Conservation (phyloP, 257 asterid species). For the Sherardia arvensis region DNA sequence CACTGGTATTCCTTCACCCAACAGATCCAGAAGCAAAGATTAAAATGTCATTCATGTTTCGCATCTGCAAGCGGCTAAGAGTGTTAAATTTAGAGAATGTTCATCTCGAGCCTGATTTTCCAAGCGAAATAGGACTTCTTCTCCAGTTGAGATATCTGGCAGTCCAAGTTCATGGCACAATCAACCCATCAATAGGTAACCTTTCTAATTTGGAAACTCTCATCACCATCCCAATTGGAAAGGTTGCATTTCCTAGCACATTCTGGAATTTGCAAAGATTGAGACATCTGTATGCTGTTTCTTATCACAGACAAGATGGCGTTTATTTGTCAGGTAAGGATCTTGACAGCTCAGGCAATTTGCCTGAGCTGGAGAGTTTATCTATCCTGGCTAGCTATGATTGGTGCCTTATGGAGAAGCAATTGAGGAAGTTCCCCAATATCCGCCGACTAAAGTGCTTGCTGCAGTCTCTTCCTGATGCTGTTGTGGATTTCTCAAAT, state of each 20-base stretch:
- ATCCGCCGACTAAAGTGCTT: background rate
- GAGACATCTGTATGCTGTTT: background rate
- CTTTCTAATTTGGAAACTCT: background rate
- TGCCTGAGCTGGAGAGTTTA: constrained; percentile 1
- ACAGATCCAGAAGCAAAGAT: too few species aligned
- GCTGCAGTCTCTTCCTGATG: too few species aligned
- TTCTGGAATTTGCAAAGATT: background rate
- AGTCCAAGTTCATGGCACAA: background rate
- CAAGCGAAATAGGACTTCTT: background rate
- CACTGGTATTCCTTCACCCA: too few species aligned
- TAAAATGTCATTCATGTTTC: background rate
- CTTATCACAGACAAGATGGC: too few species aligned
- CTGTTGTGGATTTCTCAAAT: too few species aligned
- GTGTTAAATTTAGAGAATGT: background rate
- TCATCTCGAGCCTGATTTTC: background rate
- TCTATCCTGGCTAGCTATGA: background rate
- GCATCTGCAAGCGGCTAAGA: background rate
- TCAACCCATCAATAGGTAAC: background rate
- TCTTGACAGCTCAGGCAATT: background rate
- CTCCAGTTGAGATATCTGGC: background rate
- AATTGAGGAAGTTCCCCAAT: background rate
- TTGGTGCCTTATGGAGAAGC: background rate
- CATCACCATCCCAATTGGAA: too few species aligned
- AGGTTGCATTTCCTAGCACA: background rate
- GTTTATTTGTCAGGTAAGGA: too few species aligned